Percentiles rank a stretch among this genome's conserved stretches.
Conservation (phyloP, 495 filamentous ascomycete species). For the Talaromyces wortmannii region DNA sequence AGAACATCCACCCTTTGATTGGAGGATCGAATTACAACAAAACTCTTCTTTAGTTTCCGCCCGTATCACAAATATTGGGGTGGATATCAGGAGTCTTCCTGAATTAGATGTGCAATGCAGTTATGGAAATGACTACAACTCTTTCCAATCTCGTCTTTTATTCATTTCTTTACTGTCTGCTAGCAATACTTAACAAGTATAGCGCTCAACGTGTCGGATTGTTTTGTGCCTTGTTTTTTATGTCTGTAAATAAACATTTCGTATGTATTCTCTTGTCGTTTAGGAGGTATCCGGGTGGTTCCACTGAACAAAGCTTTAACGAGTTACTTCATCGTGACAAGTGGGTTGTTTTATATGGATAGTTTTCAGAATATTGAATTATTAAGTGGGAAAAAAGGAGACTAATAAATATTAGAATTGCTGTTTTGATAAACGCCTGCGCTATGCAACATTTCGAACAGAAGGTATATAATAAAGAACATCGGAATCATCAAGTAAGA, state of each 20-base stretch:
- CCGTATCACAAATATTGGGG: too few relatives aligned
- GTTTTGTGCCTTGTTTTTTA: too few relatives aligned
- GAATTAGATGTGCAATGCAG: too few relatives aligned
- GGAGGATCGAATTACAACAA: background rate
- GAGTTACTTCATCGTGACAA: too few relatives aligned
- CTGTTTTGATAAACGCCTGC: slow-evolving; percentile 29
- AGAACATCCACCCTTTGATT: background rate
- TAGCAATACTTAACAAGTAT: too few relatives aligned
- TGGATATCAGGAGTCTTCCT: too few relatives aligned
- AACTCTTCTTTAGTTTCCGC: too few relatives aligned
- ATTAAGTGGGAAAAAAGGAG: background rate
- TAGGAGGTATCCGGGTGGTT: background rate
- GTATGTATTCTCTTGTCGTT: background rate
- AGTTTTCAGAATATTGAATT: slow-evolving; percentile 2
- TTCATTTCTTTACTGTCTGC: too few relatives aligned
- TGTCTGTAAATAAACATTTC: too few relatives aligned
- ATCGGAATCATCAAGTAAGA: background rate
- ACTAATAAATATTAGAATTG: background rate
- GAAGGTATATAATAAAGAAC: slow-evolving; percentile 6
- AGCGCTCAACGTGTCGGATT: too few relatives aligned
- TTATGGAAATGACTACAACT: too few relatives aligned
- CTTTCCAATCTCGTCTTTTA: too few relatives aligned
- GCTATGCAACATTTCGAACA: slow-evolving; percentile 31
- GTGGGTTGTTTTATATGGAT: slow-evolving; percentile 1
- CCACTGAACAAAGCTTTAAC: background rate